Evolutionary conservation across 331 rosid species (phyloP).

Genomic region (Malus hybrid): DNA sequence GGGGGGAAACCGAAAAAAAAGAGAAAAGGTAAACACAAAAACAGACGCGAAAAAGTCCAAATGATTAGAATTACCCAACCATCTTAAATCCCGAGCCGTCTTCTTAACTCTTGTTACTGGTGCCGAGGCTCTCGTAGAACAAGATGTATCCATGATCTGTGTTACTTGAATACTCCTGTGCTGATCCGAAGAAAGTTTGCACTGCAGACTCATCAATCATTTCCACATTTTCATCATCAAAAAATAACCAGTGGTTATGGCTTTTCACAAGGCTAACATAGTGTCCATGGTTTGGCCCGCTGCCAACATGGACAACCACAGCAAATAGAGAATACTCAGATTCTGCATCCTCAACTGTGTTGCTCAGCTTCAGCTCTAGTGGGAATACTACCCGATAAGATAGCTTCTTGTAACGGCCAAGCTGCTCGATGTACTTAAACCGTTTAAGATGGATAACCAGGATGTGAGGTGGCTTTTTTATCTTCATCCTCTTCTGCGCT

Average conservation of each 20-base stretch:
- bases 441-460: constrained; percentile 98
- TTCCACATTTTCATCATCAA: constrained; percentile 97
- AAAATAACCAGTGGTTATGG: constrained; percentile 98
- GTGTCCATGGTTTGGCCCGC: constrained; percentile 99
- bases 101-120: constrained; percentile 48
- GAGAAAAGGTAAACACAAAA: constrained; percentile 34
- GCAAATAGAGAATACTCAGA: constrained; percentile 91
- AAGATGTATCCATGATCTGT: constrained; percentile 98
- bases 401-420: constrained; percentile 93
- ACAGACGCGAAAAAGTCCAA: constrained; percentile 30
- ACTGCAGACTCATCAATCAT: constrained; percentile 97
- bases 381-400: constrained; percentile 95
- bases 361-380: constrained; percentile 88
- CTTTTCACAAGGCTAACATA: constrained; percentile 99
- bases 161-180: constrained; percentile 92
- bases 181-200: constrained; percentile 98
- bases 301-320: constrained; percentile 95
- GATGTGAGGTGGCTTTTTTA: constrained; percentile 94
- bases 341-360: constrained; percentile 88
- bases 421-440: constrained; percentile 94
- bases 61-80: constrained; percentile 39
- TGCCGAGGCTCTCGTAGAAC: constrained; percentile 84
- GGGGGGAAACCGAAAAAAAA: constrained; percentile 12
- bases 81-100: constrained; percentile 25
- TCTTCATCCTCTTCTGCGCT: constrained; percentile 99